Conservation (phyloP, 306 rosid genomes). For the Gillenia trifoliata region DNA sequence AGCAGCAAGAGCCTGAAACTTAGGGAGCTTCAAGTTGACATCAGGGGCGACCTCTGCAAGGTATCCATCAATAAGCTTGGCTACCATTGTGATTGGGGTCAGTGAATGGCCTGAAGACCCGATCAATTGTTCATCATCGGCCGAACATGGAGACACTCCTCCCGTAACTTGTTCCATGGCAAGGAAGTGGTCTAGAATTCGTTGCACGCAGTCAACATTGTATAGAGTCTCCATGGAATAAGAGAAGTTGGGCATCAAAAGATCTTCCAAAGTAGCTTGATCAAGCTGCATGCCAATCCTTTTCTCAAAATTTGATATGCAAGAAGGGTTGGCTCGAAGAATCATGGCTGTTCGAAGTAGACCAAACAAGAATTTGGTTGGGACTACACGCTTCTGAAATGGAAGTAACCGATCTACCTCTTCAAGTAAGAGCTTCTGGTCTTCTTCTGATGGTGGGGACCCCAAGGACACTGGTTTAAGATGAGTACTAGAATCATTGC, state of each 20-base stretch:
- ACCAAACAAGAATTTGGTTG: constrained; percentile 77
- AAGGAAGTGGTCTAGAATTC: constrained; percentile 86
- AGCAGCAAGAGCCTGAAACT: constrained; percentile 90
- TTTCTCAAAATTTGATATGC: constrained; percentile 78
- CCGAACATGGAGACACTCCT: constrained; percentile 72
- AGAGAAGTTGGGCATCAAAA: constrained; percentile 91
- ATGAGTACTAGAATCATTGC: constrained; percentile 53
- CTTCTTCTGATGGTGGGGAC: constrained; percentile 74
- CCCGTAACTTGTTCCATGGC: constrained; percentile 71
- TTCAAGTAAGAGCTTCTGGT: constrained; percentile 76
- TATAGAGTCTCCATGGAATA: constrained; percentile 95
- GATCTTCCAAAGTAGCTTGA: constrained; percentile 91
- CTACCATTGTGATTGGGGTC: constrained; percentile 89
- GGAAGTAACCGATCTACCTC: constrained; percentile 75
- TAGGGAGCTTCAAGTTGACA: constrained; percentile 79
- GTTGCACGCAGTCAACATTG: constrained; percentile 90
- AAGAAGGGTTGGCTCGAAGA: constrained; percentile 57
- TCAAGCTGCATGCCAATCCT: constrained; percentile 91
- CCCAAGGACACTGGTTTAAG: constrained; percentile 48
- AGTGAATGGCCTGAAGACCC: constrained; percentile 55
- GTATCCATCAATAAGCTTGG: constrained; percentile 94
- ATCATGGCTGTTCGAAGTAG: constrained; percentile 91
- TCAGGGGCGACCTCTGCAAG: constrained; percentile 99
- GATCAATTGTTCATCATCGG: constrained; percentile 77
- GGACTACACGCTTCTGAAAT: constrained; percentile 69